phyloP scores from a whole-genome alignment of 2,329 filamentous ascomycete species.

The Alternaria triticina region DNA sequence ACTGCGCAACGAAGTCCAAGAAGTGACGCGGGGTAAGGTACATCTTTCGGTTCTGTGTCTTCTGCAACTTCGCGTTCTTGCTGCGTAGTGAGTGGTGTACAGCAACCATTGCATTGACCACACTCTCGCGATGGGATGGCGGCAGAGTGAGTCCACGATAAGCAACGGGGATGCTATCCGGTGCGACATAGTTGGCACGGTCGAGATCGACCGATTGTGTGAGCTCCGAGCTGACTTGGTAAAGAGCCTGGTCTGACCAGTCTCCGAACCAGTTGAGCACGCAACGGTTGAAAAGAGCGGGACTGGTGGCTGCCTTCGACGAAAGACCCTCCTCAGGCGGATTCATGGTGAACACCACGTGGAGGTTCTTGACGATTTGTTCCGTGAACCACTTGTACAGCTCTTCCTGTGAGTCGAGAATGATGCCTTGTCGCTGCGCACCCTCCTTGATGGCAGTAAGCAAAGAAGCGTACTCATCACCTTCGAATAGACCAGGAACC shows the following conservation, averaged over 20 bases:
- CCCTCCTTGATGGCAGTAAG: slow-evolving; percentile 99
- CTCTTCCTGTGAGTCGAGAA: slow-evolving; percentile 97
- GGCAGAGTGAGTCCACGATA: slow-evolving; percentile 86
- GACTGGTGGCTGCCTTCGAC: slow-evolving; percentile 96
- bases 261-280: slow-evolving; percentile 99
- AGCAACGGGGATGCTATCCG: slow-evolving; percentile 90
- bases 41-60: slow-evolving; percentile 90
- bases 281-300: slow-evolving; percentile 98
- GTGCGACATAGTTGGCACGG: slow-evolving; percentile 80
- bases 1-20: slow-evolving; percentile 96
- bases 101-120: slow-evolving; percentile 98
- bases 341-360: slow-evolving; percentile 99
- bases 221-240: slow-evolving; percentile 94
- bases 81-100: slow-evolving; percentile 93
- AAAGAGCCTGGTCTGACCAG: slow-evolving; percentile 98
- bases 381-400: slow-evolving; percentile 99
- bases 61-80: slow-evolving; percentile 86
- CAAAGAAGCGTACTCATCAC: slow-evolving; percentile 96
- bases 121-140: slow-evolving; percentile 85
- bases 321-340: slow-evolving; percentile 93
- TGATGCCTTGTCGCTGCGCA: slow-evolving; percentile 90
- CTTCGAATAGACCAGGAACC: slow-evolving; percentile 96
- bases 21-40: slow-evolving; percentile 97
- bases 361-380: slow-evolving; percentile 98
- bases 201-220: slow-evolving; percentile 97